Evolutionary conservation across 192 early-diverging fungal genomes (phyloP), one percentile per base, ranked within the genome.

Genomic region (Linnemannia schmuckeri): DNA sequence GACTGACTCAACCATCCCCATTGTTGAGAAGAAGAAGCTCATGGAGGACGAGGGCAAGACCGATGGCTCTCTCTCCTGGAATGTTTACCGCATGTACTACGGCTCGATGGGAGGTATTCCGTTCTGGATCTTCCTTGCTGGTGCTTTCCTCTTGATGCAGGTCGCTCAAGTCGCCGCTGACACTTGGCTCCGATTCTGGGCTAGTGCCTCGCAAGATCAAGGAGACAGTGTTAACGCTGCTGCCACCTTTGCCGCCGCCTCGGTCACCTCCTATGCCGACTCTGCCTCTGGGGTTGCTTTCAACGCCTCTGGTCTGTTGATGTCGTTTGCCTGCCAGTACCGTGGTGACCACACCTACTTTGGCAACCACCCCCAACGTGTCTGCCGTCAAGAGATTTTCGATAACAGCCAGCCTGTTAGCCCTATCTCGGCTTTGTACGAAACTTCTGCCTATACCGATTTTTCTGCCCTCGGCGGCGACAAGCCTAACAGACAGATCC

Each of bases 1-100:
- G 33, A 90, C 89, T 10, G 92, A 88, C 71, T 90, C 89, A 24
- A 88, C 89, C 47, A 89, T 92, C 30, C 88, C 82, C 35, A 75
- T 76, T 61, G 75, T 89, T 10, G 82, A 89, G 9, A 83, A 80
- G 37, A 86, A 88, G 63, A 89, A 93, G 81, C 88, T 99, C 47
- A 96, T 97, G 69, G 88, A 93, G 46, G 95, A 96, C 13, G 99
- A 99, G 83, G 94, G 96, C 79, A 93, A 94, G 63, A 95, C 94
- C 30, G 92, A 93, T 27, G 99, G 99, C 1, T 91, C 92, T 71
- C 96, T 99, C 72, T 91, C 91, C 37, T 91, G 88, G 33, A 57
- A 78, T 9, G 94, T 99, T 10, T 99, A 97, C 92, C 78, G 93
- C n/a, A 84, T 91, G 9, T 99, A 98, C 84, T 91, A 95, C 81